phyloP scores from a whole-genome alignment of 2,329 filamentous ascomycete genomes.

The Scleromitrula shiraiana region DNA sequence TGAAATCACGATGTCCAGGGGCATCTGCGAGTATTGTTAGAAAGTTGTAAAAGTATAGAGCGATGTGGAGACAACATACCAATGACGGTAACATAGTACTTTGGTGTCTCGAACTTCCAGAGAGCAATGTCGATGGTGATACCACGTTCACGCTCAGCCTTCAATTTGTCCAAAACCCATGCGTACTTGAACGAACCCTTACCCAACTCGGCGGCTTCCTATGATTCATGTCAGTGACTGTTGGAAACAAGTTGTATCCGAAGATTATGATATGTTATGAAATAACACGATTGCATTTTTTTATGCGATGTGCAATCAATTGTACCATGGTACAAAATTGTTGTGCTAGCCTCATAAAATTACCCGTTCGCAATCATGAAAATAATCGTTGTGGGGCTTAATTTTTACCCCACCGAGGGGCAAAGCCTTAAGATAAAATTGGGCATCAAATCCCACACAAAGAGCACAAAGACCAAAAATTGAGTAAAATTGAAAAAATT shows the following conservation, averaged over 20 bases:
- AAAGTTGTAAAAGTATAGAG: background rate
- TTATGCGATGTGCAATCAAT: too few species aligned
- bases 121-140: constrained; percentile 99
- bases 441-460: background rate
- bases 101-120: constrained; percentile 99
- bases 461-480: constrained; percentile 27
- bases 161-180: constrained; percentile 99
- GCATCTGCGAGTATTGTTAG: constrained; percentile 53
- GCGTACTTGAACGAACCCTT: constrained; percentile 99
- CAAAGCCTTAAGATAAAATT: background rate
- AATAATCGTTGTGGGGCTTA: background rate
- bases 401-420: constrained; percentile 4
- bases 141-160: constrained; percentile 99
- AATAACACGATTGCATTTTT: too few species aligned
- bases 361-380: background rate
- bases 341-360: constrained; percentile 8
- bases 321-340: too few species aligned
- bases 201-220: constrained; percentile 98
- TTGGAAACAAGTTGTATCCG: background rate
- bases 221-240: constrained; percentile 26
- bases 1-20: constrained; percentile 99
- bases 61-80: constrained; percentile 45
- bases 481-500: constrained; percentile 19
- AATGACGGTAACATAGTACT: constrained; percentile 97
- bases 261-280: constrained; percentile 5